Evolutionary conservation across 1,284 basidiomycete genomes (phyloP).

Genomic region (Porodaedalea pini): DNA sequence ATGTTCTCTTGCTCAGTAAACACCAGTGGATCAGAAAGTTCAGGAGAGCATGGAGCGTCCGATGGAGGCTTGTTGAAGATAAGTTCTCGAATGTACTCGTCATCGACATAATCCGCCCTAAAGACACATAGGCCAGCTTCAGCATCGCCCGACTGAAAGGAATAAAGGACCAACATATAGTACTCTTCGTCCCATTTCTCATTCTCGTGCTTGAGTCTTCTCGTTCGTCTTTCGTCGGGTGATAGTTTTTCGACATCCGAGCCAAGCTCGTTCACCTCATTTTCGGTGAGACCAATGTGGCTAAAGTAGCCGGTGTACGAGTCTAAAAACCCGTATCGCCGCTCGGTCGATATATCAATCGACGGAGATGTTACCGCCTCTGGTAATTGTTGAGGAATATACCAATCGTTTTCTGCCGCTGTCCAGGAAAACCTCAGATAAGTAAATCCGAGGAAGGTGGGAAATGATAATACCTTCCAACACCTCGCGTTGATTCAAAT

Average conservation of each 20-base stretch:
- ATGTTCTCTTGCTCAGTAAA: slow-evolving; percentile 71
- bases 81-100: slow-evolving; percentile 67
- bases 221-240: slow-evolving; percentile 41
- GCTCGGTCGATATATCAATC: slow-evolving; percentile 40
- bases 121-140: not conserved
- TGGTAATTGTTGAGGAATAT: slow-evolving; percentile 58
- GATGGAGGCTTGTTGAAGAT: slow-evolving; percentile 57
- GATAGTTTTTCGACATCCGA: slow-evolving; percentile 53
- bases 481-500: slow-evolving; percentile 47
- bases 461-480: slow-evolving; percentile 45
- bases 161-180: slow-evolving; percentile 58
- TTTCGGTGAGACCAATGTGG: slow-evolving; percentile 66
- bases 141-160: not conserved
- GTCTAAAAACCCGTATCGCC: slow-evolving; percentile 70
- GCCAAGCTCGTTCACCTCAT: slow-evolving; percentile 76
- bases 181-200: slow-evolving; percentile 78
- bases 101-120: slow-evolving; percentile 77
- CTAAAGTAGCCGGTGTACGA: slow-evolving; percentile 68
- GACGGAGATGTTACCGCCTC: slow-evolving; percentile 32
- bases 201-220: slow-evolving; percentile 57
- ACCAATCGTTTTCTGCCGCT: slow-evolving; percentile 79
- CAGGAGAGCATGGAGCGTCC: slow-evolving; percentile 28
- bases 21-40: slow-evolving; percentile 34
- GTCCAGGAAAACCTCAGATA: not conserved
- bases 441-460: slow-evolving; percentile 11